These are phyloP conservation scores for Rhodomyrtus psidioides DNA, from an alignment of 441 rosid species.

Conservation along the genomic window DNA sequence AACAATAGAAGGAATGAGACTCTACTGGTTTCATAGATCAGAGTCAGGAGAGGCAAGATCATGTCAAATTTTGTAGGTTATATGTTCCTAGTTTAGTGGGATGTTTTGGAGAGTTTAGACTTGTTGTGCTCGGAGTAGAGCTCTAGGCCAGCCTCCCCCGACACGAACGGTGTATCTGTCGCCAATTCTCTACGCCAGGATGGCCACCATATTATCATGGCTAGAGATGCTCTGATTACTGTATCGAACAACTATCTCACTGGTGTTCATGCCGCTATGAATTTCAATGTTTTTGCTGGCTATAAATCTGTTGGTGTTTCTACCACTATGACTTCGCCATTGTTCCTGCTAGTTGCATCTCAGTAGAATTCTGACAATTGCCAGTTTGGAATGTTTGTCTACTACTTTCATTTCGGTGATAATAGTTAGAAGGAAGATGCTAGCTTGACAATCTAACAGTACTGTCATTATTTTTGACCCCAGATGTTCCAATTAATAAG, in stretches of 20 bases:
- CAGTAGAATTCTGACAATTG: too few relatives aligned
- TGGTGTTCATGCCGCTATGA: neutral
- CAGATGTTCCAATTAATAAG: too few relatives aligned
- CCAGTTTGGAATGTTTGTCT: too few relatives aligned
- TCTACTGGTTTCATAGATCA: neutral
- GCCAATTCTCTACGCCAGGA: too few relatives aligned
- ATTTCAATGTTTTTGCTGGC: neutral
- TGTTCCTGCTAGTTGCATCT: too few relatives aligned
- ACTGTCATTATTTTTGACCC: too few relatives aligned
- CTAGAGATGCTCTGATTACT: neutral
- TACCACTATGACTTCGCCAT: neutral
- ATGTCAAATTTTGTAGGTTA: neutral
- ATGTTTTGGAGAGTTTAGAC: neutral
- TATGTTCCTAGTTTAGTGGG: too few relatives aligned
- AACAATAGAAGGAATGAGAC: neutral
- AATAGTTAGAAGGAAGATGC: too few relatives aligned
- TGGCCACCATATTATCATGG: neutral
- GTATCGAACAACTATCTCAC: neutral
- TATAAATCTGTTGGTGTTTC: neutral
- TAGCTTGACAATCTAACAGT: too few relatives aligned
- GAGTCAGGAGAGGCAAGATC: neutral
- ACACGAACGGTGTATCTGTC: neutral
- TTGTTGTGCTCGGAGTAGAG: accelerated
- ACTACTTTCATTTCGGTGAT: too few relatives aligned
- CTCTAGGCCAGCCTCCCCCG: too few relatives aligned